Base-by-base conservation (phyloP, 2,329 filamentous ascomycete genomes). In the Mycogone perniciosa region DNA sequence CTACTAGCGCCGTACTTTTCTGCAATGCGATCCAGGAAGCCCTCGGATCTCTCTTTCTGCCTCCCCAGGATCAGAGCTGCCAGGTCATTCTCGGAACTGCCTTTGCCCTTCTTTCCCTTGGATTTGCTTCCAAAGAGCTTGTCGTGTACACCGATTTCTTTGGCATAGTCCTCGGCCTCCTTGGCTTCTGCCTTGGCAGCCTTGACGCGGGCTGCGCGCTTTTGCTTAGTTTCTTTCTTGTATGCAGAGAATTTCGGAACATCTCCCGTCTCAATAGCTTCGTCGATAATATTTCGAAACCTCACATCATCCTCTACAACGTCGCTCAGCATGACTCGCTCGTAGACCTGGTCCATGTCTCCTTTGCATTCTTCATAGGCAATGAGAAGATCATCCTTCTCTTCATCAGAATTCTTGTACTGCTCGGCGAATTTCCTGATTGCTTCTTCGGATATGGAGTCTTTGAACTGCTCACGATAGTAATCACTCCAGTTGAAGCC, bases 401-500 rank as follows among this genome's bases (percentile, higher is more conserved):
- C 93, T 67, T 97, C 89, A 3, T 89, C 86, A 0, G 89, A 91
- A 13, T 82, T 81, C 71, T 92, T 90, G 75, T 97, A 99, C 57
- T 85, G 76, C 31, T 76, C 72, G 53, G 87, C 81, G 62, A 97
- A 88, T 50, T 83, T 80, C 50, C 85, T 77, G 58, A 99, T 92
- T 4, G 82, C 81, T 54, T 88, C 83, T 3, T 77, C 72, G 13
- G 82, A 90, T 46, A 99, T 76, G 29, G 89, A 77, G 51, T 91
- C 85, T 45, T 80, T 81, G 67, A 85, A 96, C 61, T 96, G 90
- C 57, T 86, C 83, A 49, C 84, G 82, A 75, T 95, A 99, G 74
- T 90, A 99, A 44, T 88, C 85, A 48, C 81, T 76, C 93, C 93
- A 99, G 74, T 89, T 81, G 72, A 97, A 99, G 48, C 85, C 87